Evolutionary conservation across 495 filamentous ascomycete species (phyloP), one percentile per base, ranked within the genome.

Genomic region (Parathielavia hyrcaniae): DNA sequence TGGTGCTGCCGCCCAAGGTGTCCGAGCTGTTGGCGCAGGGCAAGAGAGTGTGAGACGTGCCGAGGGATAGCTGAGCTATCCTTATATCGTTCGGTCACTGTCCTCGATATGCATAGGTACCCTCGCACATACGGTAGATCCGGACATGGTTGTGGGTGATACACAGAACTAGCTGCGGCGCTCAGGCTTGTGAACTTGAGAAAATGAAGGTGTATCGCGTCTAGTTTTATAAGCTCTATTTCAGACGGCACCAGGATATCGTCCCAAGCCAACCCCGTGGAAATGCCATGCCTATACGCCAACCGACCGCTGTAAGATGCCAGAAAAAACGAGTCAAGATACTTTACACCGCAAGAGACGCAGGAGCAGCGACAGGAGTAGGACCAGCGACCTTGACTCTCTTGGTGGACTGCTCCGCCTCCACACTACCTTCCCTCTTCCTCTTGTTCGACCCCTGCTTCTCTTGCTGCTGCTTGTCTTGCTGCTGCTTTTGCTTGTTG

Each of bases 1-100:
- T 97, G 60, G 86, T 97, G 8, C 74, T 97, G 52, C 93, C 93
- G 30, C 90, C 91, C 1, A 99, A 99, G 72, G 91, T 97, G 10
- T 78, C 75, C 3, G 78, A 83, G 38, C 58, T 83, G 55, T 57
- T 83, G 32, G 73, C 67, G 17, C 74, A 78, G 58, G 79, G 80
- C 10, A 79, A 78, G 68, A 78, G 71, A 64, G 74, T 83, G 7
- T 83, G 65, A n/a, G 39, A 23, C 8, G 32, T 38, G 38, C 16
- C 4, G 39, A 36, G 39, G 4, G 26, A 30, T 30, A 30, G 26
- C 26, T 30, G 26, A 30, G 26, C 26, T 6, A 30, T 30, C 26
- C 26, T 30, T 30, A 17, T n/a, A n/a, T n/a, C n/a, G n/a, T n/a
- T n/a, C 12, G 23, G 16, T 41, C 36, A 32, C 16, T 49, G 30